Evolutionary conservation across 1,284 basidiomycete species (phyloP).

Genomic region (Leccinum angustisporum): DNA sequence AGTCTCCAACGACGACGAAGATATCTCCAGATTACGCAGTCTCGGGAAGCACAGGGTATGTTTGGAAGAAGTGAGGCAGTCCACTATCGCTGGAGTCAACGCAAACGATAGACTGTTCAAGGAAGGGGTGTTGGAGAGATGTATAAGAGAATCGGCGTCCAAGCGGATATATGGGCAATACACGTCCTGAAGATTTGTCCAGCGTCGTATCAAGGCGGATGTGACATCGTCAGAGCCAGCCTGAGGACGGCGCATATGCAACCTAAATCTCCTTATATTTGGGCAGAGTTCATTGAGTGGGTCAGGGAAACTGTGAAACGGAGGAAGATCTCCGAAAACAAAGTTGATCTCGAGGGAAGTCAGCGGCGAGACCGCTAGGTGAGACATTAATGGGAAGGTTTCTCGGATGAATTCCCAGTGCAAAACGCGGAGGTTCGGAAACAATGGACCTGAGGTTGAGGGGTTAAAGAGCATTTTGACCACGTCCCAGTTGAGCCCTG

Average conservation of each 20-base stretch:
- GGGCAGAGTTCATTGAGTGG: conserved; percentile 21
- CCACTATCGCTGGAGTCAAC: background rate
- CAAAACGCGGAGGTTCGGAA: conserved; percentile 24
- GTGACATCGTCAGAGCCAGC: conserved; percentile 8
- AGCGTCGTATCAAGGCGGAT: conserved; percentile 15
- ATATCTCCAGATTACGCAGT: conserved; percentile 15
- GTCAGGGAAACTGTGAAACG: conserved; percentile 20
- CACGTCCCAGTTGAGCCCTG: conserved; percentile 22
- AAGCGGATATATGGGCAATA: conserved; percentile 16
- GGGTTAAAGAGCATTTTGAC: conserved; percentile 19
- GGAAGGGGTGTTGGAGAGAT: conserved; percentile 17
- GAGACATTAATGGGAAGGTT: conserved; percentile 19
- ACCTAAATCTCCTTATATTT: conserved; percentile 12
- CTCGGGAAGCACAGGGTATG: conserved; percentile 12
- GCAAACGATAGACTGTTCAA: conserved; percentile 17
- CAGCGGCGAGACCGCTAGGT: conserved; percentile 17
- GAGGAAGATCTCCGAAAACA: conserved; percentile 17
- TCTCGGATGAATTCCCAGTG: conserved; percentile 22
- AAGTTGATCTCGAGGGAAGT: conserved; percentile 24
- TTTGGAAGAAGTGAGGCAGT: conserved; percentile 5
- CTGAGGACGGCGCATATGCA: conserved; percentile 16
- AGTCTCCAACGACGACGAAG: conserved; percentile 7
- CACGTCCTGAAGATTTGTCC: conserved; percentile 19
- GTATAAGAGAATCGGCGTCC: conserved; percentile 14
- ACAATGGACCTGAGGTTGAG: conserved; percentile 18